These are phyloP conservation scores for Helotiales sp. DNA, from an alignment of 2,329 filamentous ascomycete species.

Conservation along the genomic window DNA sequence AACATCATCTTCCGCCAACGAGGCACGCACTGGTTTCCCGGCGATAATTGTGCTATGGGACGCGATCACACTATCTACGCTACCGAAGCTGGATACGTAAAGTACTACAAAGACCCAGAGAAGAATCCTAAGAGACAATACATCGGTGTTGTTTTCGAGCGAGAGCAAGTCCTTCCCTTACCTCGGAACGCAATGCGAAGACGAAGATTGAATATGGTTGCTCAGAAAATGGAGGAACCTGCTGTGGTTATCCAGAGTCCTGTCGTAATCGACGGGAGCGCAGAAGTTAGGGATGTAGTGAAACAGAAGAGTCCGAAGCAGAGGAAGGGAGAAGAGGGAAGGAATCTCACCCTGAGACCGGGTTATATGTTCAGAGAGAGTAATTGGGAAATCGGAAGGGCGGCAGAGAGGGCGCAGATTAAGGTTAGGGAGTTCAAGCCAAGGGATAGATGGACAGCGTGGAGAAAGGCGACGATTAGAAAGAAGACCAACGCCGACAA, in stretches of 20 bases:
- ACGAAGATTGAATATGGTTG: conserved; percentile 74
- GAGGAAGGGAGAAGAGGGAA: conserved; percentile 37
- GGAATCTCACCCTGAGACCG: conserved; percentile 44
- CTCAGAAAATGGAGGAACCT: conserved; percentile 43
- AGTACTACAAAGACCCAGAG: conserved; percentile 89
- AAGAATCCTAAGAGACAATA: conserved; percentile 86
- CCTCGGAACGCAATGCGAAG: conserved; percentile 71
- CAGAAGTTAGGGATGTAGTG: conserved; percentile 7
- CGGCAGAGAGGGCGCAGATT: conserved; percentile 59
- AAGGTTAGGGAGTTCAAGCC: conserved; percentile 57
- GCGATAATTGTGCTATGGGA: conserved; percentile 93
- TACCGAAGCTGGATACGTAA: conserved; percentile 82
- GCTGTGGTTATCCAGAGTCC: conserved; percentile 11
- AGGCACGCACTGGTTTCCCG: conserved; percentile 90
- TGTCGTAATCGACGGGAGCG: conserved; percentile 16
- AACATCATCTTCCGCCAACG: conserved; percentile 99
- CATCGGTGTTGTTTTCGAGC: conserved; percentile 89
- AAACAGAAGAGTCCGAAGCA: conserved; percentile 22
- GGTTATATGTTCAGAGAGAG: conserved; percentile 65
- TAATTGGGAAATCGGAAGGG: conserved; percentile 68
- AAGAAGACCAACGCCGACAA: conserved; percentile 51
- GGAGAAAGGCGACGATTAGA: conserved; percentile 57
- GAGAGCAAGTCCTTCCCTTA: conserved; percentile 76
- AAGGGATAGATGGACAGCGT: conserved; percentile 58
- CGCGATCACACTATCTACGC: conserved; percentile 96